Evolutionary conservation across 2,329 filamentous ascomycete genomes (phyloP).

Genomic region (Fusarium sp.): DNA sequence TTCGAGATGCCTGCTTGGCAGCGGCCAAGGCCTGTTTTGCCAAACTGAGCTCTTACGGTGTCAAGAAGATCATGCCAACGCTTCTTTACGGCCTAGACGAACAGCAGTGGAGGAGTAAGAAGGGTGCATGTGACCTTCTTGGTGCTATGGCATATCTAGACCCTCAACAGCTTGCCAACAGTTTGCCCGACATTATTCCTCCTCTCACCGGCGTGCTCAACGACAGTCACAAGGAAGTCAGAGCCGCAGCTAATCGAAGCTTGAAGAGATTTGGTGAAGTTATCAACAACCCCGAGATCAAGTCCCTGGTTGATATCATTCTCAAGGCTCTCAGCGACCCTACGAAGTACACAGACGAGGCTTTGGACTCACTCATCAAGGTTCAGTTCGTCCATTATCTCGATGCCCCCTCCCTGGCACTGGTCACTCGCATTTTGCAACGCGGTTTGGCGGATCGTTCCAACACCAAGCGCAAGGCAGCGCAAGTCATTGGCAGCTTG

Average conservation of each 20-base stretch:
- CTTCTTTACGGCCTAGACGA: slow-evolving; percentile 93
- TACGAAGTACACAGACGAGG: slow-evolving; percentile 96
- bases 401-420: slow-evolving; percentile 93
- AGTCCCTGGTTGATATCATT: slow-evolving; percentile 88
- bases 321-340: slow-evolving; percentile 97
- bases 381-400: slow-evolving; percentile 98
- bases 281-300: slow-evolving; percentile 97
- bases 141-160: slow-evolving; percentile 99
- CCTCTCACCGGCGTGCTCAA: slow-evolving; percentile 94
- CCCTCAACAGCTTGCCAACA: slow-evolving; percentile 91
- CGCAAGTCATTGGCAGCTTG: slow-evolving; percentile 97
- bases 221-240: slow-evolving; percentile 98
- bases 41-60: slow-evolving; percentile 92
- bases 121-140: slow-evolving; percentile 94
- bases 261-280: slow-evolving; percentile 98
- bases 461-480: slow-evolving; percentile 93
- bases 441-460: slow-evolving; percentile 91
- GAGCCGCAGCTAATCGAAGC: slow-evolving; percentile 90
- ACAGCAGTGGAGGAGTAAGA: slow-evolving; percentile 97
- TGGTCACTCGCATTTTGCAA: slow-evolving; percentile 95
- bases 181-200: slow-evolving; percentile 95
- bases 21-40: slow-evolving; percentile 95
- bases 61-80: slow-evolving; percentile 92
- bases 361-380: slow-evolving; percentile 93
- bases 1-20: slow-evolving; percentile 91